Conservation (phyloP, 1,139 yeast genomes). For the Debaryomyces sp. region DNA sequence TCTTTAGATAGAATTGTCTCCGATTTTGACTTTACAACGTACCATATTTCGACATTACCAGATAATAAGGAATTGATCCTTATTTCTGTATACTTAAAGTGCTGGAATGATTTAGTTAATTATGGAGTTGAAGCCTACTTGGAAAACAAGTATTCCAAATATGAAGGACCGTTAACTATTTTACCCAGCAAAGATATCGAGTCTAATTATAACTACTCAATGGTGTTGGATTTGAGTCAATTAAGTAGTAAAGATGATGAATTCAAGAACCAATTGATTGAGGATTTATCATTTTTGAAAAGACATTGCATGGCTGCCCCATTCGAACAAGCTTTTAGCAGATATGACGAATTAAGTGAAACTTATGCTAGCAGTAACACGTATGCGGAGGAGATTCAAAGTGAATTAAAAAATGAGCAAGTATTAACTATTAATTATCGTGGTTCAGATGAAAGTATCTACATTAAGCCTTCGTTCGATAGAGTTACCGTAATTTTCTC, state of each 20-base stretch:
- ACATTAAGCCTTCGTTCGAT: conserved; percentile 89
- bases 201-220: conserved; percentile 79
- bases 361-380: conserved; percentile 50
- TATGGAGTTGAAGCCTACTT: conserved; percentile 63
- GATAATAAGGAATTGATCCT: conserved; percentile 66
- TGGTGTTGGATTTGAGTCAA: conserved; percentile 63
- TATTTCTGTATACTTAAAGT: conserved; percentile 72
- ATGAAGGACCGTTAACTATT: conserved; percentile 29
- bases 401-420: conserved; percentile 50
- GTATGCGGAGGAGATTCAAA: conserved; percentile 55
- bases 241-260: conserved; percentile 46
- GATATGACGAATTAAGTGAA: conserved; percentile 72
- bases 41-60: conserved; percentile 81
- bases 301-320: conserved; percentile 93
- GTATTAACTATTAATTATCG: conserved; percentile 83
- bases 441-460: conserved; percentile 84
- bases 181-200: conserved; percentile 49
- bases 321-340: conserved; percentile 79
- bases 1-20: conserved; percentile 88
- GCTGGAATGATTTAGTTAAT: conserved; percentile 70
- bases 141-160: conserved; percentile 38
- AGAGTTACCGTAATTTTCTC: conserved; percentile 96
- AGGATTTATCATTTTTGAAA: conserved; percentile 72
- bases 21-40: conserved; percentile 94
- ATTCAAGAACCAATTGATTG: conserved; percentile 52